phyloP scores from a whole-genome alignment of 2,329 filamentous ascomycete genomes.

The Verticillium longisporum region DNA sequence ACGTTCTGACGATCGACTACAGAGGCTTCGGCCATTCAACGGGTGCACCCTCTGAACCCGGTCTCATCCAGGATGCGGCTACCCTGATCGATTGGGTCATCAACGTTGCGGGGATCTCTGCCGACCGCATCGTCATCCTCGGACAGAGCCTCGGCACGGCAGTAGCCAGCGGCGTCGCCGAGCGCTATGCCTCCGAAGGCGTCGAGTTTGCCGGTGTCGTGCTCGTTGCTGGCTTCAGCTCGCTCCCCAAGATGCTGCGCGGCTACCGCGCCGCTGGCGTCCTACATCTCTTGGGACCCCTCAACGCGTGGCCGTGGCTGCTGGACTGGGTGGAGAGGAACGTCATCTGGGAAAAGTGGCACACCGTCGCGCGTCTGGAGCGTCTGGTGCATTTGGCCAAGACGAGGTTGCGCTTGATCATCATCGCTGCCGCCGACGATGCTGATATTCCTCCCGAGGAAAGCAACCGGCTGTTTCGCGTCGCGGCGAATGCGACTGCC shows the following conservation, averaged over 20 bases:
- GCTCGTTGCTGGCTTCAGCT: constrained; percentile 73
- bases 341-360: constrained; percentile 75
- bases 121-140: constrained; percentile 69
- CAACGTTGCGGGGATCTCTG: constrained; percentile 53
- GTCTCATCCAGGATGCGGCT: constrained; percentile 72
- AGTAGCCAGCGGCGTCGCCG: constrained; percentile 66
- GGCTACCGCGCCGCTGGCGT: constrained; percentile 74
- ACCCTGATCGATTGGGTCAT: constrained; percentile 69
- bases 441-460: constrained; percentile 72
- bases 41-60: constrained; percentile 72
- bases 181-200: constrained; percentile 56
- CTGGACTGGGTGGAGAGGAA: constrained; percentile 48
- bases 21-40: constrained; percentile 79
- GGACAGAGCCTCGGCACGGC: constrained; percentile 89
- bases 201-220: constrained; percentile 73
- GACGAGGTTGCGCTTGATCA: constrained; percentile 53
- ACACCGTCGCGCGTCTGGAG: constrained; percentile 59
- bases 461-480: constrained; percentile 56
- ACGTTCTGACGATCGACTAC: constrained; percentile 86
- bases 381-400: constrained; percentile 46
- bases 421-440: constrained; percentile 79
- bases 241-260: constrained; percentile 64
- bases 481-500: constrained; percentile 47
- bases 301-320: constrained; percentile 60
- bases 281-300: constrained; percentile 71